Base-by-base conservation (phyloP, 441 rosid genomes). In the Populus trichocarpa region DNA sequence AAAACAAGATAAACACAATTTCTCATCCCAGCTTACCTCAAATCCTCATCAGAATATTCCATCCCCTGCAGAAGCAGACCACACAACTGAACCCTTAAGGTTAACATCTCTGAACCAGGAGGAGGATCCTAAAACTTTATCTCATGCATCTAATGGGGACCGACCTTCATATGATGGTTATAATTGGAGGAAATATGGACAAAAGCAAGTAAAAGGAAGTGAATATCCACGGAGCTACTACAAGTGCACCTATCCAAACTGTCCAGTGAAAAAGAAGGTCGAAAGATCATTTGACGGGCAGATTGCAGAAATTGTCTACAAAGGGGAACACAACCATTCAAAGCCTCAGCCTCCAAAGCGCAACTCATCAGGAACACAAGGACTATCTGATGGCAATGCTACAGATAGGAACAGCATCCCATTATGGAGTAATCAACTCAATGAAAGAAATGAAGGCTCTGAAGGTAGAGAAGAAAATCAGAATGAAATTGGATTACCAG, bases 151-250 rank as follows among this genome's bases (percentile, higher is more conserved):
- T 16, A 80, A 25, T 6, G 80, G 28, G 36, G 95, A 93, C 66
- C 84, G 94, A 50, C 91, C 97, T 73, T 92, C 95, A 0, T 87
- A 88, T 75, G 97, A 96, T 40, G 99, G 99, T 61, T 96, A 96
- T 83, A 96, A 96, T 50, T 96, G 99, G 99, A 90, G 97, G 81
- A 96, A 96, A 78, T 96, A 96, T 63, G 99, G 99, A 73, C 99
- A 94, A 70, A 96, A 96, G 81, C 99, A 96, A 82, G 99, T 94
- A 9, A 96, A 96, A 87, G 98, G 98, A 80, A 96, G 99, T 64
- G 97, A 94, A 75, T 90, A 86, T 72, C 99, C 99, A 0, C 85
- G 99, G 75, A 91, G 99, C 84, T 96, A 96, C 81, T 96, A 93
- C 78, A 93, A 90, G 69, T 96, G 99, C 81, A 96, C 99, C 2